These are phyloP conservation scores for Tetratostichococcus sp. DNA, from an alignment of 139 green algal genomes.

Conservation along the genomic window DNA sequence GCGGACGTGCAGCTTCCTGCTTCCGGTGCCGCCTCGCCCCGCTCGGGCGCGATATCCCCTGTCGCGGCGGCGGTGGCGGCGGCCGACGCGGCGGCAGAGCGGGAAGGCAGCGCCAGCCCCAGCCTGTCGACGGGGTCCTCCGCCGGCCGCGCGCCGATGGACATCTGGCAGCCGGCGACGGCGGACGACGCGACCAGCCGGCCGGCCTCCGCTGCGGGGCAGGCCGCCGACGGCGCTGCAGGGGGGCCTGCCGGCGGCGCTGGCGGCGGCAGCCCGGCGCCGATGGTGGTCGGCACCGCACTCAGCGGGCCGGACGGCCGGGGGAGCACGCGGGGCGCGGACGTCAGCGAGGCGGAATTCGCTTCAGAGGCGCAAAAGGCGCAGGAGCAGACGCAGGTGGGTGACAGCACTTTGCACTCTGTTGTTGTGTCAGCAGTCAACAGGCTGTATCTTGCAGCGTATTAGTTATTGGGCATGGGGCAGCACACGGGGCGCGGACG, in stretches of 20 bases:
- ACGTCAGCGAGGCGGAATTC: not conserved
- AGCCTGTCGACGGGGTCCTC: not conserved
- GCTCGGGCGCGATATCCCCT: not conserved
- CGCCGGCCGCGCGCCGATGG: not conserved
- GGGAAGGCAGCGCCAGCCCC: not conserved
- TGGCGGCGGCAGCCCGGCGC: too few species aligned
- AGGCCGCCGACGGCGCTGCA: too few species aligned
- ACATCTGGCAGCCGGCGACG: constrained; percentile 16
- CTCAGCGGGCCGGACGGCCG: not conserved
- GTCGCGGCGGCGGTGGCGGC: not conserved
- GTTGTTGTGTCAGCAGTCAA: too few species aligned
- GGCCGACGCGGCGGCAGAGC: too few species aligned
- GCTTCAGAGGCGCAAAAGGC: not conserved
- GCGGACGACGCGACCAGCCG: not conserved
- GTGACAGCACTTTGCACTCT: too few species aligned
- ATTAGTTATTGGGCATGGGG: too few species aligned
- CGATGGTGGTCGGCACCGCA: not conserved
- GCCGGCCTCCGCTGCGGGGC: too few species aligned
- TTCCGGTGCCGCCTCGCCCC: not conserved
- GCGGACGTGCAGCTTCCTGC: too few species aligned
- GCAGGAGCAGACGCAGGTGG: not conserved
- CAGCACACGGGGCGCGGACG: too few species aligned
- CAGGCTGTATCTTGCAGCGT: too few species aligned
- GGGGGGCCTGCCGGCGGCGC: too few species aligned
- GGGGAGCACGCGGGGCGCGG: not conserved